Evolutionary conservation across 768 basidiomycete species (phyloP).

Genomic region (Psilocybe tampanensis): DNA sequence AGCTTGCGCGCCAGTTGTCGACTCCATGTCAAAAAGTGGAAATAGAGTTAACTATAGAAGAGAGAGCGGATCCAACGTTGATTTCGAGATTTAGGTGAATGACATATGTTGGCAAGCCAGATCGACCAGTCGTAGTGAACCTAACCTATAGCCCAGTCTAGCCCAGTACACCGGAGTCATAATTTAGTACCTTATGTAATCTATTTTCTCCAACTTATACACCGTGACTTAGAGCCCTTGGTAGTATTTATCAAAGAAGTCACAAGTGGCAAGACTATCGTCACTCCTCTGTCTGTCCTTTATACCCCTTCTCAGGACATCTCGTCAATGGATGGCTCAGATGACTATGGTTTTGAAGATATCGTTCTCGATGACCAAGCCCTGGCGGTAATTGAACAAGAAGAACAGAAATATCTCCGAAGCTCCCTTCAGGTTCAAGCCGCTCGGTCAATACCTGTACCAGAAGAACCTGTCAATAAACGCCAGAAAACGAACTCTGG

Average conservation of each 20-base stretch:
- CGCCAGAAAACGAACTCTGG: slow-evolving; percentile 54
- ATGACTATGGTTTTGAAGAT: slow-evolving; percentile 67
- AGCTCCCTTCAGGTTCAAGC: slow-evolving; percentile 15
- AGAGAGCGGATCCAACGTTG: no score
- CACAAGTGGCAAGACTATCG: no score
- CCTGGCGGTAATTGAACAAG: slow-evolving; percentile 61
- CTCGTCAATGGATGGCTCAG: slow-evolving; percentile 57
- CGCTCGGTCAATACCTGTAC: slow-evolving; percentile 8
- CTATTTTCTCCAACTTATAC: background rate
- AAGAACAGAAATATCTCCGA: slow-evolving; percentile 50
- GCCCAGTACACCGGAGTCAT: background rate
- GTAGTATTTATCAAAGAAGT: no score
- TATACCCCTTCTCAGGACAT: no score
- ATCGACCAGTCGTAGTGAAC: background rate
- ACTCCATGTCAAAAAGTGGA: slow-evolving; percentile 36
- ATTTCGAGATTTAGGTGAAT: background rate
- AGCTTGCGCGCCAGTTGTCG: slow-evolving; percentile 24
- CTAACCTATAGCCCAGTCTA: no score
- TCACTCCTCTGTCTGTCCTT: no score
- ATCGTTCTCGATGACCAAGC: slow-evolving; percentile 64
- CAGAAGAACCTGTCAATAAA: slow-evolving; percentile 48
- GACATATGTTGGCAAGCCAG: background rate
- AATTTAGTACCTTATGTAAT: background rate
- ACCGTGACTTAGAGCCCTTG: background rate
- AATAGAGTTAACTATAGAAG: no score